Evolutionary conservation across 2,329 filamentous ascomycete genomes (phyloP).

Genomic region (Exophiala aquamarina): DNA sequence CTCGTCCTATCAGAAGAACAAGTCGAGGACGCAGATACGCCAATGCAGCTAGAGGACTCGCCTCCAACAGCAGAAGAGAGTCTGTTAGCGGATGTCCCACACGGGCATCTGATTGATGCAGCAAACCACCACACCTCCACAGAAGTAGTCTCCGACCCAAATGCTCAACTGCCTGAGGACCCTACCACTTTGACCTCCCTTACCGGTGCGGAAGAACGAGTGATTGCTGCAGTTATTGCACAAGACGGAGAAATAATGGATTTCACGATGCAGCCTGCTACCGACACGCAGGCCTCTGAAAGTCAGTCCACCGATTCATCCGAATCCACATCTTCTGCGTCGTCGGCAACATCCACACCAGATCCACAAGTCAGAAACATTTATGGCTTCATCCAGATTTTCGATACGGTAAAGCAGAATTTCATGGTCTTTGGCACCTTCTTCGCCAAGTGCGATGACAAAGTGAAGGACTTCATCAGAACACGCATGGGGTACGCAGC

Average conservation of each 20-base stretch:
- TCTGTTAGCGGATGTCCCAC: constrained; percentile 14
- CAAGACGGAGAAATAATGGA: not conserved
- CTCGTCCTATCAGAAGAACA: constrained; percentile 2
- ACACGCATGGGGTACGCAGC: constrained; percentile 38
- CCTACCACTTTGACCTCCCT: not conserved
- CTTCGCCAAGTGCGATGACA: constrained; percentile 41
- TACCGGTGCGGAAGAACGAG: not conserved
- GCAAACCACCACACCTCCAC: constrained; percentile 6
- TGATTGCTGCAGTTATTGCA: not conserved
- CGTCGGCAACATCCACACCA: constrained; percentile 4
- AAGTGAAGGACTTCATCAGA: constrained; percentile 42
- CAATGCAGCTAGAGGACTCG: constrained; percentile 17
- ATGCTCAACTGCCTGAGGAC: not conserved
- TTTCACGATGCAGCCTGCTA: not conserved
- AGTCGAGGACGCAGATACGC: constrained; percentile 16
- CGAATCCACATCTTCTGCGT: not conserved
- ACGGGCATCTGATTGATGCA: constrained; percentile 24
- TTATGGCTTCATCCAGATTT: constrained; percentile 53
- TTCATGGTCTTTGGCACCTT: constrained; percentile 43
- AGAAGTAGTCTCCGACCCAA: too few relatives aligned
- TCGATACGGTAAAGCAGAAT: constrained; percentile 50
- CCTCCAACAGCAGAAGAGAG: constrained; percentile 17
- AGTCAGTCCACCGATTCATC: not conserved
- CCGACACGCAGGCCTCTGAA: not conserved
- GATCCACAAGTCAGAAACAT: constrained; percentile 29